Percentiles rank a stretch among this genome's conserved stretches.
These are phyloP conservation scores for Linum trigynum DNA, from an alignment of 345 rosid genomes.

Conservation along the genomic window DNA sequence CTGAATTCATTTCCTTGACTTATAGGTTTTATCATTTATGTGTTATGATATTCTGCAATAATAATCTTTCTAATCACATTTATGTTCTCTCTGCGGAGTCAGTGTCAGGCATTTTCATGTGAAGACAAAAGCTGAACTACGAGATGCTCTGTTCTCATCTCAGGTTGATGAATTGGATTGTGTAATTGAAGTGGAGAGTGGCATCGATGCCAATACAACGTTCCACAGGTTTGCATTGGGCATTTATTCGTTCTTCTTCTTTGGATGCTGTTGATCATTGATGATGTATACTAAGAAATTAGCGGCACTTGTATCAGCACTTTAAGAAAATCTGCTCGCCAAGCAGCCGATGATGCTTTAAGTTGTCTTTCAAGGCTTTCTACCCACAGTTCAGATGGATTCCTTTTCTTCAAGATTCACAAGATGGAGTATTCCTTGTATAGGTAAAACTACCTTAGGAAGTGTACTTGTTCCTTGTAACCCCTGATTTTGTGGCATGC, in stretches of 20 bases:
- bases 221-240: conserved; percentile 53
- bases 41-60: neutral
- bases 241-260: neutral
- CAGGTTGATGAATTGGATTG: conserved; percentile 41
- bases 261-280: conserved; percentile 1
- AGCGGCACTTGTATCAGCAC: conserved; percentile 35
- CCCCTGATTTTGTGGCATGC: neutral
- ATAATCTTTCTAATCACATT: conserved; percentile 1
- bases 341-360: conserved; percentile 48
- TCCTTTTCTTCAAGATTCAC: conserved; percentile 32
- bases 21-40: neutral
- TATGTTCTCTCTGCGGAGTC: conserved; percentile 17
- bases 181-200: conserved; percentile 79
- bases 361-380: conserved; percentile 33
- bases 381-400: conserved; percentile 22
- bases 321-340: conserved; percentile 47
- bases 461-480: neutral
- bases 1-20: neutral
- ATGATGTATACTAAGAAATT: conserved; percentile 26
- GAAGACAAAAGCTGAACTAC: conserved; percentile 62
- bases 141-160: conserved; percentile 48
- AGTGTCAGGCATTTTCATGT: conserved; percentile 65
- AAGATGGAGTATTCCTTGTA: conserved; percentile 57
- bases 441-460: conserved; percentile 36
- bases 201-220: conserved; percentile 53